Evolutionary conservation across 2,329 filamentous ascomycete genomes (phyloP), one percentile per base, ranked within the genome.

Genomic region (Curvularia spicifera): DNA sequence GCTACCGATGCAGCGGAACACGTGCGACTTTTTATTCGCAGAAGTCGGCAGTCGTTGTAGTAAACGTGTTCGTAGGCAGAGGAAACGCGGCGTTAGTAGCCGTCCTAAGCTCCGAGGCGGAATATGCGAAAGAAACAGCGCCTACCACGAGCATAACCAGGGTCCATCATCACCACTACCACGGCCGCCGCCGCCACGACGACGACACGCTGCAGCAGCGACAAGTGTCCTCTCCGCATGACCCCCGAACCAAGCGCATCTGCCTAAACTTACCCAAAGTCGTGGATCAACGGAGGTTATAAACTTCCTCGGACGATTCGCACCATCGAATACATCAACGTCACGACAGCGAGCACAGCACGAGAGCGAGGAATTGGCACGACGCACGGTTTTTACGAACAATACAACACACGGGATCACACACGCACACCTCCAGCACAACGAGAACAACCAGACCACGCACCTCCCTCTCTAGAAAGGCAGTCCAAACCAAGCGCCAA

Each of bases 21-120:
- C 47, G 53, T 51, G 47, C 53, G n/a, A 4, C 18, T 29, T 26
- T 24, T 31, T 26, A 28, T 28, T 28, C 6, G 28, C 29, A 24
- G 22, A 24, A 24, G 22, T 24, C 22, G 22, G 22, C 22, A 33
- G 40, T 31, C 31, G 40, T 50, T 42, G 10, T 39, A 28, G 51
- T 15, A 42, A 56, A 52, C 53, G 53, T 56, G 54, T 57, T 53
- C 43, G 33, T 44, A 53, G 37, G 22, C 44, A 37, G 15, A 28
- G 26, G 26, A 28, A 28, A 2, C 26, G 26, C 52, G 54, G 54
- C 54, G 54, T 57, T 57, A 57, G 54, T 20, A 18, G 48, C 43
- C 45, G 26, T 57, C 22, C 54, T 53, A 57, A 57, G 49, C 54
- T 57, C 54, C 54, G 50, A 35, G 44, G 44, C 12, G 24, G n/a